These are phyloP conservation scores for Syncephalastrum sp. DNA, from an alignment of 371 early-diverging fungal genomes.

Conservation along the genomic window DNA sequence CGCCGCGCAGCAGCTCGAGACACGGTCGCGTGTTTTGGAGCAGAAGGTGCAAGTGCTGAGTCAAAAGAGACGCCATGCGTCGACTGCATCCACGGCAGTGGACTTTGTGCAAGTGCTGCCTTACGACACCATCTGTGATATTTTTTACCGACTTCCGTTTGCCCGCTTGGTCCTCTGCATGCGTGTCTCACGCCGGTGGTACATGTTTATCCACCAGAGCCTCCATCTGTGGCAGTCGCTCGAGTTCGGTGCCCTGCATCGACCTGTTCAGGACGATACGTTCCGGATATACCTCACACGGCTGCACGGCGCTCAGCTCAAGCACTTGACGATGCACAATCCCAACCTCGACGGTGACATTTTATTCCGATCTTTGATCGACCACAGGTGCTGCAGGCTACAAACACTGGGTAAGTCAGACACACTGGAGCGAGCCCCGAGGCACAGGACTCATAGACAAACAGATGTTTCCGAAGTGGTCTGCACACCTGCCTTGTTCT, in stretches of 20 bases:
- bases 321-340: slow-evolving; percentile 12
- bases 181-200: slow-evolving; percentile 25
- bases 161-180: slow-evolving; percentile 19
- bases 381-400: slow-evolving; percentile 13
- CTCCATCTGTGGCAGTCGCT: slow-evolving; percentile 27
- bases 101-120: slow-evolving; percentile 20
- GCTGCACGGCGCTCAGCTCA: slow-evolving; percentile 17
- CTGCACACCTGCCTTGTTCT: slow-evolving; percentile 20
- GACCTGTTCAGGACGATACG: slow-evolving; percentile 5
- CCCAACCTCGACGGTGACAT: slow-evolving; percentile 21
- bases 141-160: slow-evolving; percentile 23
- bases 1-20: too few species aligned
- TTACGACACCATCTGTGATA: slow-evolving; percentile 16
- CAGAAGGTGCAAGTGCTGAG: too few species aligned
- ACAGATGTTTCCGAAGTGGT: slow-evolving; percentile 22
- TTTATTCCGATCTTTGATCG: slow-evolving; percentile 11
- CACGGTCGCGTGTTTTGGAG: too few species aligned
- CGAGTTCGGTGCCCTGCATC: slow-evolving; percentile 11
- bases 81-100: slow-evolving; percentile 3
- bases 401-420: slow-evolving; percentile 20
- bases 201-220: slow-evolving; percentile 8
- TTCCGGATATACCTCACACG: slow-evolving; percentile 20
- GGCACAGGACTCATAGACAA: neutral
- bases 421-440: neutral
- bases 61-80: too few species aligned